Base-by-base conservation (phyloP, 1,139 yeast species). In the Debaryomyces subglobosus region DNA sequence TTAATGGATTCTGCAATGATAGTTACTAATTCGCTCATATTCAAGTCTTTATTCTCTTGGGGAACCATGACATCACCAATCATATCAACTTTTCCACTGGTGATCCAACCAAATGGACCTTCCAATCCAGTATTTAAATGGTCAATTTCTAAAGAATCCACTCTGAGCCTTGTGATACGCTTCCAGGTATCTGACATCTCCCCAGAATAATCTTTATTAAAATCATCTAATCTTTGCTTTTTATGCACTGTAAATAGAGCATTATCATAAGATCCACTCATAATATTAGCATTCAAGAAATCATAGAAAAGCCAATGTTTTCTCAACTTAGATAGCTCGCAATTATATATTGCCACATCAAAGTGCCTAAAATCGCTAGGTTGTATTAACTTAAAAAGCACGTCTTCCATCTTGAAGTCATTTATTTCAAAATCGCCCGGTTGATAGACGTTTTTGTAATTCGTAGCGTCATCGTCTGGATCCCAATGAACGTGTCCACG, bases 51-150 rank as follows among this genome's bases (percentile, higher is more conserved):
- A 38, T 74, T 77, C 50, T 83, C 86, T 41, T 79, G 79, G 0
- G 96, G 96, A 0, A 89, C 84, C 79, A 85, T 82, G 9, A 92
- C 82, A 63, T 94, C 97, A 7, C 97, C 97, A 54, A 89, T 71
- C 85, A 94, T 86, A 65, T 94, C 97, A 18, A 92, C 98, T 49
- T 84, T 84, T 6, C 99, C 99, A 52, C 81, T 79, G 7, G 90
- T 85, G 49, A 94, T 92, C 99, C 99, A 94, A 2, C 98, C 97
- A 67, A 94, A 89, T 5, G 98, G 97, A 0, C 99, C 99, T 47
- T 85, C 86, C 46, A 89, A 78, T 0, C 98, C 98, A 1, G 89
- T 80, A 62, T 94, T 94, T 53, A 94, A 71, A 67, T 94, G 99
- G 58, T 92, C 96, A 37, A 94, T 81, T 59, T 84, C 86, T 46